A percentile compares a stretch with the other conserved stretches of the same genome.
Conservation (phyloP, 495 filamentous ascomycete genomes). For the Trichocladium antarcticum region DNA sequence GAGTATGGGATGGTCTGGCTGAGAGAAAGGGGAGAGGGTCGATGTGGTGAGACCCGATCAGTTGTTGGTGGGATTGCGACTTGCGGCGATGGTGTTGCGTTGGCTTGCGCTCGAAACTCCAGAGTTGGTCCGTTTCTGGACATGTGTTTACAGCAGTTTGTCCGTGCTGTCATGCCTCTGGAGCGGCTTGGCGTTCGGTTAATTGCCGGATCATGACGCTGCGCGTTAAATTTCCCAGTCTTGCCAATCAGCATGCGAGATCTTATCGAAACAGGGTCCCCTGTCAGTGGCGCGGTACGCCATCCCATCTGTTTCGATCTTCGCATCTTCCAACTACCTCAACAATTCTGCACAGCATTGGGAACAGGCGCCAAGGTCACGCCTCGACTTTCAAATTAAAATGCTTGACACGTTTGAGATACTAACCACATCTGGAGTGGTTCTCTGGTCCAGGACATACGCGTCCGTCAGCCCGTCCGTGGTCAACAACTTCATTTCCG, state of each 20-base stretch:
- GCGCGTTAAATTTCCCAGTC: constrained; percentile 5
- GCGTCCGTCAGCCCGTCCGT: constrained; percentile 65
- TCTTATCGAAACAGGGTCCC: constrained; percentile 7
- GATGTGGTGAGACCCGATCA: no score
- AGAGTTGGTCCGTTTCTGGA: constrained; percentile 18
- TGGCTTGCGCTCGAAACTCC: neutral
- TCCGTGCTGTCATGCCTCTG: constrained; percentile 21
- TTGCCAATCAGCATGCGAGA: neutral
- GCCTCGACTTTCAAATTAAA: constrained; percentile 7
- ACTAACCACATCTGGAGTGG: constrained; percentile 86
- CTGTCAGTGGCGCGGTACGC: neutral
- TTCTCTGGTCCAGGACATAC: constrained; percentile 89
- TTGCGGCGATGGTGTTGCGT: neutral
- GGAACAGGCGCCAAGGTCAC: no score
- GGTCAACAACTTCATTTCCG: constrained; percentile 87
- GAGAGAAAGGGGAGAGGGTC: neutral
- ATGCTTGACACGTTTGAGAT: constrained; percentile 98
- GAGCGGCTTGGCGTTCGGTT: constrained; percentile 5
- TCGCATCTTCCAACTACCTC: neutral
- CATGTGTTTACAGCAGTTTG: constrained; percentile 31
- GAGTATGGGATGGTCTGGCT: neutral
- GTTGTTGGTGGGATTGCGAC: neutral
- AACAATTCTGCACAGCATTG: neutral
- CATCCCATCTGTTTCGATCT: neutral
- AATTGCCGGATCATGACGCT: constrained; percentile 11